phyloP scores from a whole-genome alignment of 2,329 filamentous ascomycete species.

The Botrytis medusae region DNA sequence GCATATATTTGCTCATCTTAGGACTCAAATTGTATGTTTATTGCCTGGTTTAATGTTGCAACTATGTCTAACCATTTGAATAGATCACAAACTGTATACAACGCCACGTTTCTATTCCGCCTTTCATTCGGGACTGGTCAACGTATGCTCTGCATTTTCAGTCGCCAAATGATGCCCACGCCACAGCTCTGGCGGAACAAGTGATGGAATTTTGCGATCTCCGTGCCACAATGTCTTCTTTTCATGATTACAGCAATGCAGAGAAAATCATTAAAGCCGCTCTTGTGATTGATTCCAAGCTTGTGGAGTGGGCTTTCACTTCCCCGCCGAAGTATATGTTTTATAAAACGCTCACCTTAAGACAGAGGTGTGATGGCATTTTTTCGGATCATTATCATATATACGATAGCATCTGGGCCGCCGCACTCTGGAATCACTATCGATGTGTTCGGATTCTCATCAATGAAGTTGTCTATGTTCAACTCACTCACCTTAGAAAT shows the following conservation, averaged over 20 bases:
- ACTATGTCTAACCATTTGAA: slow-evolving; percentile 40
- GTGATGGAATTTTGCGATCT: slow-evolving; percentile 38
- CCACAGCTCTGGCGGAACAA: slow-evolving; percentile 44
- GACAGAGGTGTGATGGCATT: slow-evolving; percentile 27
- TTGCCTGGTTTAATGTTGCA: neutral
- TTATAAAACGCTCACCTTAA: slow-evolving; percentile 28
- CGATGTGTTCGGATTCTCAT: slow-evolving; percentile 33
- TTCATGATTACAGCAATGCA: slow-evolving; percentile 32
- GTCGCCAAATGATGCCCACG: slow-evolving; percentile 31
- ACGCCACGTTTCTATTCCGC: slow-evolving; percentile 50
- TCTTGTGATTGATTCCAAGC: slow-evolving; percentile 29
- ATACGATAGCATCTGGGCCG: slow-evolving; percentile 32
- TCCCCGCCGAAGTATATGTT: slow-evolving; percentile 25
- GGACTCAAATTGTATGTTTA: slow-evolving; percentile 32
- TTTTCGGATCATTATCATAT: slow-evolving; percentile 36
- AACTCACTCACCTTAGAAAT: slow-evolving; percentile 29
- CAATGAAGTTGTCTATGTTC: slow-evolving; percentile 33
- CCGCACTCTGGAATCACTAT: slow-evolving; percentile 37
- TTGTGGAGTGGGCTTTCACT: slow-evolving; percentile 26
- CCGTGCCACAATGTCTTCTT: slow-evolving; percentile 31
- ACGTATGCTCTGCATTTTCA: slow-evolving; percentile 27
- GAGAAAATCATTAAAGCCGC: slow-evolving; percentile 26
- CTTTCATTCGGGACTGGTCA: slow-evolving; percentile 49
- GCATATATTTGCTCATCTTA: slow-evolving; percentile 56
- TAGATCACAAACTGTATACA: slow-evolving; percentile 52